Base-by-base conservation (phyloP, 2,329 filamentous ascomycete genomes). In the Ophiostoma piceae region DNA sequence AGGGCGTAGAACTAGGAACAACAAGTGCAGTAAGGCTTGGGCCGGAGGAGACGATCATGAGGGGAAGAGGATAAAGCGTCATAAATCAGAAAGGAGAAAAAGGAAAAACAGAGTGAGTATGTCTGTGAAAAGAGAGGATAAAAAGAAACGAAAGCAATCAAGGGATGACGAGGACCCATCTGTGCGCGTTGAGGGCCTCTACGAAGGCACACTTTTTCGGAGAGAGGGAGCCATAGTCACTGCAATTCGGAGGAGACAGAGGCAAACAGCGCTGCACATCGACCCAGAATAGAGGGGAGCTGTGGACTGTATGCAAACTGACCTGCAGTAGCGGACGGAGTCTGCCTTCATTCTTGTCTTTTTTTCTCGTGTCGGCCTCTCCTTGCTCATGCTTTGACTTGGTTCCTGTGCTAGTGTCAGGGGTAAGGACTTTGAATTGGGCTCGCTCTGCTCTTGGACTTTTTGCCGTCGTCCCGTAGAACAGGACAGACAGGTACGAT, bases 1-100 rank as follows among this genome's bases (percentile, higher is more conserved):
- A 65, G 35, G 35, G 62, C 35, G 35, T 65, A 65, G 35, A 39
- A 65, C 62, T 22, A 39, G 62, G 62, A 65, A 65, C n/a, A 37
- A 65, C n/a, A 37, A 32, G 35, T 65, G 19, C 29, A 65, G 16
- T 1, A 19, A 47, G 43, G 43, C 43, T 47, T 35, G 32, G 60
- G 29, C 2, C 60, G 60, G 8, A 35, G 32, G 32, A 39, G 60
- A 65, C 60, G 16, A 65, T 65, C 60, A 65, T 12, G 60, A 37
- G 60, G 26, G 57, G 57, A 62, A 62, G 57, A 32, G 57, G n/a
- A n/a, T 47, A 47, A 47, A 47, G 12, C 39, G 43, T 43, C 41
- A 43, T 11, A 39, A 39, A 39, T 39, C 37, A 39, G 6, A 37
- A 37, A 37, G 1, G 19, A 47, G 5, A 47, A 47, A 8, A 26